Evolutionary conservation across 148 eudicot species (phyloP).

Genomic region (Euryodendron excelsum): DNA sequence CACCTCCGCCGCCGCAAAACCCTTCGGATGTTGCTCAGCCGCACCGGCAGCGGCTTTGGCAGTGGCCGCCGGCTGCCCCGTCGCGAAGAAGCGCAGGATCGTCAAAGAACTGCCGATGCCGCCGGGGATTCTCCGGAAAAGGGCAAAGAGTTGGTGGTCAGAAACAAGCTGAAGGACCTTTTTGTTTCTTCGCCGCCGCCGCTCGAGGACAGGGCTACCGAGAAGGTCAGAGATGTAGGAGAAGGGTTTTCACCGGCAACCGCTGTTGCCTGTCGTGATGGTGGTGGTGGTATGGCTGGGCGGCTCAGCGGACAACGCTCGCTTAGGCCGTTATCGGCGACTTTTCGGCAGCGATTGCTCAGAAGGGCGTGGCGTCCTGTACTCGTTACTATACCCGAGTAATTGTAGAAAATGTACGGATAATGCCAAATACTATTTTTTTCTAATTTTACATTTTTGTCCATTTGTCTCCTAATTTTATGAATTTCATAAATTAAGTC

Average conservation of each 20-base stretch:
- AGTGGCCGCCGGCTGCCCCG: slow-evolving; percentile 33
- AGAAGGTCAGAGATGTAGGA: slow-evolving; percentile 13
- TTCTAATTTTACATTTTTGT: background rate
- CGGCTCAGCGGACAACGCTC: slow-evolving; percentile 26
- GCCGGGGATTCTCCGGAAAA: slow-evolving; percentile 12
- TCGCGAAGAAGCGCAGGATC: slow-evolving; percentile 28
- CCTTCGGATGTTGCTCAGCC: slow-evolving; percentile 81
- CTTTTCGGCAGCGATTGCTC: slow-evolving; percentile 68
- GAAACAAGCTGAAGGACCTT: slow-evolving; percentile 71
- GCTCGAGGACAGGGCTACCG: slow-evolving; percentile 25
- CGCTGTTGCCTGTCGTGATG: slow-evolving; percentile 13
- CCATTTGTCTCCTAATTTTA: background rate
- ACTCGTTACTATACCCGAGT: slow-evolving; percentile 76
- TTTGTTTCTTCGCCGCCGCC: slow-evolving; percentile 72
- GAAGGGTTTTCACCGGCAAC: slow-evolving; percentile 26
- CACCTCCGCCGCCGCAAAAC: slow-evolving; percentile 97
- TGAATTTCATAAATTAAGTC: background rate
- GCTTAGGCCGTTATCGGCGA: slow-evolving; percentile 65
- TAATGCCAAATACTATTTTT: background rate
- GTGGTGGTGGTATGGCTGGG: slow-evolving; percentile 12
- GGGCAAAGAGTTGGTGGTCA: slow-evolving; percentile 23
- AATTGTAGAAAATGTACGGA: slow-evolving; percentile 38
- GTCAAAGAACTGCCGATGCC: background rate
- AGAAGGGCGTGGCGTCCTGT: slow-evolving; percentile 88
- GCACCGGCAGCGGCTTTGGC: slow-evolving; percentile 19